Conservation (phyloP, 2,329 filamentous ascomycete genomes). For the Arthroderma sp. region DNA sequence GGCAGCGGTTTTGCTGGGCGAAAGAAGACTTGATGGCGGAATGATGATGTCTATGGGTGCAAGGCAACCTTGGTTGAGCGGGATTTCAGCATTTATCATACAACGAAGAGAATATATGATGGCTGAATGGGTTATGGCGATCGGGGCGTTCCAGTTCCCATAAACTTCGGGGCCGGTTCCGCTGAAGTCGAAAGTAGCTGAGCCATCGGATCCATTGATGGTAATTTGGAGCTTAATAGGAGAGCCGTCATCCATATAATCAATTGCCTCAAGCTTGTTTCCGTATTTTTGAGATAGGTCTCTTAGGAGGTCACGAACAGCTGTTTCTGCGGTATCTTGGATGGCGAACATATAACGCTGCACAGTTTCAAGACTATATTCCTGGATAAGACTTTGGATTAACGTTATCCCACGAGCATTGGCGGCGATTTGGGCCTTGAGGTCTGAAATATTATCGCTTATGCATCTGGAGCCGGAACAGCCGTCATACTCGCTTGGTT, state of each 20-base stretch:
- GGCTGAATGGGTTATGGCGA: conserved; percentile 64
- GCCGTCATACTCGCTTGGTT: conserved; percentile 57
- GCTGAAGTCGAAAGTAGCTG: conserved; percentile 60
- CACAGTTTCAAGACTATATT: conserved; percentile 60
- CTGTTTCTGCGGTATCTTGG: conserved; percentile 61
- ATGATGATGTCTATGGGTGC: conserved; percentile 59
- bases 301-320: conserved; percentile 57
- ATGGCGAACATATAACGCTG: conserved; percentile 69
- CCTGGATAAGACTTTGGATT: conserved; percentile 56
- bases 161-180: conserved; percentile 69
- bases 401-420: conserved; percentile 70
- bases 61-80: conserved; percentile 69
- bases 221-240: conserved; percentile 59
- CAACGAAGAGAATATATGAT: conserved; percentile 72
- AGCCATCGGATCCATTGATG: conserved; percentile 57
- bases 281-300: conserved; percentile 53
- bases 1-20: conserved; percentile 57
- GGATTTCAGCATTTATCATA: conserved; percentile 64
- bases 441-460: conserved; percentile 66
- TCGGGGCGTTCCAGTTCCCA: conserved; percentile 63
- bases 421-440: conserved; percentile 70
- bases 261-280: conserved; percentile 51
- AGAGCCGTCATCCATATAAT: conserved; percentile 76
- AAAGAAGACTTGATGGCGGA: conserved; percentile 56
- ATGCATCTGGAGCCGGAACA: conserved; percentile 65